Percentiles rank a stretch among this genome's conserved stretches.
Evolutionary conservation across 495 filamentous ascomycete genomes (phyloP).

Genomic region (Penicillium chermesinum): DNA sequence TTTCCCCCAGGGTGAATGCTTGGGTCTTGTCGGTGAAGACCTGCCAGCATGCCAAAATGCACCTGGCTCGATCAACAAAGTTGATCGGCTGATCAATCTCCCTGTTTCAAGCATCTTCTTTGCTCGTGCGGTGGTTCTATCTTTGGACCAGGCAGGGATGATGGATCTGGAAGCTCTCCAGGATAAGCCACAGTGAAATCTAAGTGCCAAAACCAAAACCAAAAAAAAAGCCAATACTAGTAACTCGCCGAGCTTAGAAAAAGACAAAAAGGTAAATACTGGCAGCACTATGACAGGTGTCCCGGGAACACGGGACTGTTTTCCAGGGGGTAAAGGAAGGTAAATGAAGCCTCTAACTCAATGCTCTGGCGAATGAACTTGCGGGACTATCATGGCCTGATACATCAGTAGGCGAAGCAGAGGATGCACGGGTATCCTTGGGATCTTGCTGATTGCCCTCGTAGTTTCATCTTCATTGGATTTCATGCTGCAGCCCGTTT

Average conservation of each 20-base stretch:
- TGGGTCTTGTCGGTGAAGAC: slow-evolving; percentile 29
- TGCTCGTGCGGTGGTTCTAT: no score
- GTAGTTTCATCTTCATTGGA: slow-evolving; percentile 39
- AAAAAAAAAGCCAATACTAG: no score
- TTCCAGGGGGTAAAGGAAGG: no score
- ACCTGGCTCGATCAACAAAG: slow-evolving; percentile 22
- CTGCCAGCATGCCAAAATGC: slow-evolving; percentile 22
- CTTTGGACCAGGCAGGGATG: no score
- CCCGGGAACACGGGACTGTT: slow-evolving; percentile 16
- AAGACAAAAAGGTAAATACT: slow-evolving; percentile 5
- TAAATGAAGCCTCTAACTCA: slow-evolving; percentile 2
- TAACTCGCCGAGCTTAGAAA: no score
- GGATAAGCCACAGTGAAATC: slow-evolving; percentile 9
- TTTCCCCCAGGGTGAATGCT: slow-evolving; percentile 6
- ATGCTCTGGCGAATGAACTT: slow-evolving; percentile 23
- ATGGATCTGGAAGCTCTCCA: slow-evolving; percentile 25
- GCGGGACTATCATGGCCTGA: slow-evolving; percentile 30
- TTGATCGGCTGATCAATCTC: slow-evolving; percentile 29
- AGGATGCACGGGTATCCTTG: slow-evolving; percentile 34
- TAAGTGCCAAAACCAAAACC: no score
- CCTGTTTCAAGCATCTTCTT: slow-evolving; percentile 13
- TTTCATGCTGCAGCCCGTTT: slow-evolving; percentile 37
- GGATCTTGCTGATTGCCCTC: slow-evolving; percentile 20
- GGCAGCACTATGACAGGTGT: slow-evolving; percentile 28
- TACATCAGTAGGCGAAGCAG: slow-evolving; percentile 25